Base-by-base conservation (phyloP, 2,329 filamentous ascomycete genomes). In the Westerdykella ornata region DNA sequence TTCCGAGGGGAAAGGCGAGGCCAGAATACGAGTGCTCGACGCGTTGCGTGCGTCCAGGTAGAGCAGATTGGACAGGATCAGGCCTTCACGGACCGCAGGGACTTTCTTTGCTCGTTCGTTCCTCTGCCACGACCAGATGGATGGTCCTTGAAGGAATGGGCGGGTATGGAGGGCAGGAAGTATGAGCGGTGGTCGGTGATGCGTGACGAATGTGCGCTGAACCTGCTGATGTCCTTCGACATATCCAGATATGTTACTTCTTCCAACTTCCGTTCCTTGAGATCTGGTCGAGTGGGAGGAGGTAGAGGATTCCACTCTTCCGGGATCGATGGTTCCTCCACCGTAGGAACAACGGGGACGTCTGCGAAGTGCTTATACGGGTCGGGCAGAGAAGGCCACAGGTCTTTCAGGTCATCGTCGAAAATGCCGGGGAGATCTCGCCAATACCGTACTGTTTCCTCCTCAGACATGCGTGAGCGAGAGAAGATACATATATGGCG, bases 401-500 rank as follows among this genome's bases (percentile, higher is more conserved):
- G 39, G 4, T n/a, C 34, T 3, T 18, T 29, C 34, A 52, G 56
- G 9, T 43, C 33, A 3, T 35, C 30, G n/a, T 30, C 20, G n/a
- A 14, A 29, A 29, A 9, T 13, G 7, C 22, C 16, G 4, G 26
- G 26, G 28, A 26, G 22, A 26, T 26, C 12, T 26, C 12, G 37
- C 64, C 65, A 68, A 32, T 57, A 64, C 6, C 51, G 41, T 3
- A 45, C 20, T 9, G 59, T 59, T 48, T 68, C 65, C 6, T 50
- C 43, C 1, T 37, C 4, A n/a, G 37, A 48, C 54, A 67, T 56
- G 22, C 22, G 22, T 26, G 22, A 26, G 8, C 7, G 22, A 26
- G 22, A 26, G 8, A 26, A 26, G 22, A 11, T 9, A 4, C 4
- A 26, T 26, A 26, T 57, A 52, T 67, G 48, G 1, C 46, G 35